Evolutionary conservation across 305 asterid species (phyloP).

Genomic region (Galium porrigens): DNA sequence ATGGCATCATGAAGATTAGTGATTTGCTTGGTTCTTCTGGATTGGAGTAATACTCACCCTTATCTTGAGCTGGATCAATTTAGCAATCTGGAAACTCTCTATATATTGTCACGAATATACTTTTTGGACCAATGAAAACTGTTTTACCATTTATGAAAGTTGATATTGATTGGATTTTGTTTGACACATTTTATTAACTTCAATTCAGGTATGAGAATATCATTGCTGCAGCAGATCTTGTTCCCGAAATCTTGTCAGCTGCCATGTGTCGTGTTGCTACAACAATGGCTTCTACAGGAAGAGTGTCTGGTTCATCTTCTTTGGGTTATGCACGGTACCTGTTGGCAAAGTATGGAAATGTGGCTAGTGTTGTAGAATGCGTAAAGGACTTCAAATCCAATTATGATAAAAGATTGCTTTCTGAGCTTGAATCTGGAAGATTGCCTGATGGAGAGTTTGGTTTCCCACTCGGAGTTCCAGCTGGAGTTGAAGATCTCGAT

Average conservation of each 20-base stretch:
- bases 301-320: constrained; percentile 59
- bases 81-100: neutral
- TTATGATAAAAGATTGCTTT: constrained; percentile 60
- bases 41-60: neutral
- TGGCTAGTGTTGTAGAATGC: constrained; percentile 74
- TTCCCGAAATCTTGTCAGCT: constrained; percentile 76
- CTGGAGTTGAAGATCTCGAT: constrained; percentile 88
- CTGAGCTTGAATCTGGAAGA: constrained; percentile 76
- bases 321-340: constrained; percentile 55
- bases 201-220: constrained; percentile 74
- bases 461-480: constrained; percentile 78
- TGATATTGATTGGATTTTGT: neutral
- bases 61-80: neutral
- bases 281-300: constrained; percentile 58
- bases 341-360: constrained; percentile 55
- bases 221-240: constrained; percentile 72
- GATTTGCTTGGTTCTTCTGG: neutral
- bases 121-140: neutral
- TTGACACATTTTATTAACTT: neutral
- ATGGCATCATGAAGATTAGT: neutral
- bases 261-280: constrained; percentile 58
- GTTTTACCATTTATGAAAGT: neutral
- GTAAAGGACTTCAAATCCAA: constrained; percentile 65
- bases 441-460: constrained; percentile 65
- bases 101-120: neutral